Evolutionary conservation across 2,329 filamentous ascomycete species (phyloP).

Genomic region (Aspergillus chevalieri): DNA sequence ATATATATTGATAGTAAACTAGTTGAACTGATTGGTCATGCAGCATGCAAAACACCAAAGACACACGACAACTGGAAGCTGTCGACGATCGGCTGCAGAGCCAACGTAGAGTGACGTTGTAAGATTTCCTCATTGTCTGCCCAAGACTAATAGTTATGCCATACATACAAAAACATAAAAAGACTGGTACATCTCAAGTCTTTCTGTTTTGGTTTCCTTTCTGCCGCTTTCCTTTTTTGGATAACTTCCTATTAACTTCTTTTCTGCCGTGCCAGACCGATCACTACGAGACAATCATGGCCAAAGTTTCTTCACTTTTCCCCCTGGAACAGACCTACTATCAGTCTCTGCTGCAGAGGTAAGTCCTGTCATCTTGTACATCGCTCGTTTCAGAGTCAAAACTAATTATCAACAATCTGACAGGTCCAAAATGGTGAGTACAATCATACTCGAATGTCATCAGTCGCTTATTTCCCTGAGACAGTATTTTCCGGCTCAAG

Average conservation of each 20-base stretch:
- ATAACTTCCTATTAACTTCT: neutral
- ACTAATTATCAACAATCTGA: neutral
- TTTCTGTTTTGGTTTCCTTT: neutral
- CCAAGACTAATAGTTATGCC: neutral
- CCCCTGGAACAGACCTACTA: conserved; percentile 58
- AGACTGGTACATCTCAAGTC: neutral
- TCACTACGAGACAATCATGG: neutral
- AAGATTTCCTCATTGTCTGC: neutral
- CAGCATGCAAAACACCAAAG: neutral
- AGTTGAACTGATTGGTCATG: neutral
- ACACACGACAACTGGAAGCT: neutral
- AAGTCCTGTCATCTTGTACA: conserved; percentile 22
- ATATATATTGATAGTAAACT: neutral
- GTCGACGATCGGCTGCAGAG: neutral
- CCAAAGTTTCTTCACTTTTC: conserved; percentile 37
- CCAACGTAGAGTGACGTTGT: neutral
- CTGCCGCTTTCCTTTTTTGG: neutral
- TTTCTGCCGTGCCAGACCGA: neutral
- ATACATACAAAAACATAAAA: neutral
- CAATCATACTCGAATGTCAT: neutral
- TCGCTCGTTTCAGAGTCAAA: neutral
- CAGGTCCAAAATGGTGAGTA: neutral
- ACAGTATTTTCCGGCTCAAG: conserved; percentile 37
- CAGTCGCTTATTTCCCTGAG: conserved; percentile 2
- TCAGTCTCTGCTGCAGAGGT: conserved; percentile 58